Percentiles rank a stretch among this genome's conserved stretches.
These are phyloP conservation scores for Ophiostoma quercus DNA, from an alignment of 2,329 filamentous ascomycete species.

Conservation along the genomic window DNA sequence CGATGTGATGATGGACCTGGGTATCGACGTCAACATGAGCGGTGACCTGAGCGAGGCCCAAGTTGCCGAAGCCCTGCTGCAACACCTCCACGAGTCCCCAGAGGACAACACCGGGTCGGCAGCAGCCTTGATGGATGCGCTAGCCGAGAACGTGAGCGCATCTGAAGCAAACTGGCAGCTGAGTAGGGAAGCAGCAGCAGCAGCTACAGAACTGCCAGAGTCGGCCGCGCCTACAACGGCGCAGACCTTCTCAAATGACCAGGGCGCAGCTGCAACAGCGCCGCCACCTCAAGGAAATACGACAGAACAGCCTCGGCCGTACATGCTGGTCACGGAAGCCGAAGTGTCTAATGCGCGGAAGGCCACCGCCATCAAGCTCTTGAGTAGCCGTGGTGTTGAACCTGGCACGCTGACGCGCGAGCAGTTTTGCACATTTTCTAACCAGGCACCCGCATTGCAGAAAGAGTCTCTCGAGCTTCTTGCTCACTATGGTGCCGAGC, in stretches of 20 bases:
- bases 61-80: conserved; percentile 20
- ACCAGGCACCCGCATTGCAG: conserved; percentile 54
- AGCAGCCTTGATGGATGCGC: conserved; percentile 18
- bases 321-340: conserved; percentile 23
- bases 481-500: conserved; percentile 52
- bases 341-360: conserved; percentile 19
- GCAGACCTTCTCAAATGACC: not conserved
- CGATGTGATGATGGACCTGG: conserved; percentile 17
- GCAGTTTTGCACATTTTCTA: conserved; percentile 56
- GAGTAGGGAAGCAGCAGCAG: not conserved
- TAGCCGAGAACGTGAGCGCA: conserved; percentile 13
- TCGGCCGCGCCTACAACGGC: not conserved
- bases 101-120: conserved; percentile 16
- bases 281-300: not conserved
- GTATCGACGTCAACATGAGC: not conserved
- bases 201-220: not conserved
- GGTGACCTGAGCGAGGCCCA: conserved; percentile 15
- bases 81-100: conserved; percentile 18
- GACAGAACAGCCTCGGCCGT: conserved; percentile 14
- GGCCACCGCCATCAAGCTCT: conserved; percentile 38
- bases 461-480: conserved; percentile 52
- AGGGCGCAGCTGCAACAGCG: not conserved
- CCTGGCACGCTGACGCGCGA: conserved; percentile 49
- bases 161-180: conserved; percentile 16
- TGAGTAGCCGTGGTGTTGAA: conserved; percentile 46